Conservation (phyloP, 495 filamentous ascomycete genomes). For the Chaetomium tenue region DNA sequence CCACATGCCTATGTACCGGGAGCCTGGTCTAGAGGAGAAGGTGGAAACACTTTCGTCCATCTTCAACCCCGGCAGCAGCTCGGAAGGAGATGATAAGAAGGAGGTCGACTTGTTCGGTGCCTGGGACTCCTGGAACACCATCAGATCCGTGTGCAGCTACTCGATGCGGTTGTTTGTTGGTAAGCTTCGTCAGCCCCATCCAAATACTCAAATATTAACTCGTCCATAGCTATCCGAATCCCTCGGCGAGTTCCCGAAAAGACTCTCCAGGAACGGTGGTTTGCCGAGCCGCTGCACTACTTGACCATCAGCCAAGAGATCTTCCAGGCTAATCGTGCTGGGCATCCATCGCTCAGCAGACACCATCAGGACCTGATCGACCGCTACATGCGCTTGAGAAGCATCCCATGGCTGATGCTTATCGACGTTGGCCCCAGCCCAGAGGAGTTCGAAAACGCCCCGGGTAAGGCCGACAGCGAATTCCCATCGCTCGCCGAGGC, state of each 20-base stretch:
- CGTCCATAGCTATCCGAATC: conserved; percentile 64
- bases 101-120: conserved; percentile 66
- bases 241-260: conserved; percentile 74
- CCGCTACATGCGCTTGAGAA: conserved; percentile 78
- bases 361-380: conserved; percentile 75
- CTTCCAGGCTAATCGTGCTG: conserved; percentile 76
- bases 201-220: conserved; percentile 13
- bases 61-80: conserved; percentile 27
- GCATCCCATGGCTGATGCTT: conserved; percentile 76
- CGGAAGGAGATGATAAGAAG: conserved; percentile 23
- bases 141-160: conserved; percentile 85
- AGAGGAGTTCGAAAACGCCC: conserved; percentile 48
- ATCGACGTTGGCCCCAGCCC: conserved; percentile 69
- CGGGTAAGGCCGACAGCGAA: conserved; percentile 41
- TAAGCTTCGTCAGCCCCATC: conserved; percentile 49
- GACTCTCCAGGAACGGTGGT: conserved; percentile 83
- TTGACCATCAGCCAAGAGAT: conserved; percentile 63
- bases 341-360: conserved; percentile 79
- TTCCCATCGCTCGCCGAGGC: conserved; percentile 69
- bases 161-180: conserved; percentile 77
- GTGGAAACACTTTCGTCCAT: conserved; percentile 38
- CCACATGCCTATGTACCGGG: conserved; percentile 73
- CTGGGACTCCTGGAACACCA: conserved; percentile 93
- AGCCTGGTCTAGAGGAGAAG: conserved; percentile 45
- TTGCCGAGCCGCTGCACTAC: conserved; percentile 83